phyloP scores from a whole-genome alignment of 176 grass and related monocot genomes.

The Carex littledalei region DNA sequence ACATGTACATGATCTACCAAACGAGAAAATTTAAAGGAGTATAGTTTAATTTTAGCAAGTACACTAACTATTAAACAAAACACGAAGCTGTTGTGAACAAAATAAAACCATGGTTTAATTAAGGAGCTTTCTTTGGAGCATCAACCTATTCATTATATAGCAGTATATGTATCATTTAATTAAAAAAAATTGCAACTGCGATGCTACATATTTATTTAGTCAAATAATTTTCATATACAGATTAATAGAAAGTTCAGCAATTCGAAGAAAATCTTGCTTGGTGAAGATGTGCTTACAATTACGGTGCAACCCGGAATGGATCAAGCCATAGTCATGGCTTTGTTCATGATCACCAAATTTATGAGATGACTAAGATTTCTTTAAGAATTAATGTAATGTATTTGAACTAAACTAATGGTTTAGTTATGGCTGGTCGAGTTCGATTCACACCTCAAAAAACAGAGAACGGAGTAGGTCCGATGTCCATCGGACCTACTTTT shows the following conservation, averaged over 20 bases:
- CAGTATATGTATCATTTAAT: not conserved
- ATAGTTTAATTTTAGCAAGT: not conserved
- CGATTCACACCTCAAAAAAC: no score
- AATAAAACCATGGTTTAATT: not conserved
- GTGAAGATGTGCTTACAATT: slow-evolving; percentile 48
- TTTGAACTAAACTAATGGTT: no score
- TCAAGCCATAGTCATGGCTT: slow-evolving; percentile 48
- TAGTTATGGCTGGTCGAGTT: no score
- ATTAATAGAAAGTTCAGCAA: slow-evolving; percentile 33
- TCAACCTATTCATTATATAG: not conserved
- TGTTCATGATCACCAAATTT: slow-evolving; percentile 53
- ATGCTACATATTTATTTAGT: not conserved
- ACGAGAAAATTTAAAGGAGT: not conserved
- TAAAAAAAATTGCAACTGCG: not conserved
- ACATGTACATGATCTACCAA: not conserved
- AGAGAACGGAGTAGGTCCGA: no score
- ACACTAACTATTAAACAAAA: not conserved
- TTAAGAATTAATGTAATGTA: not conserved
- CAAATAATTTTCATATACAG: slow-evolving; percentile 6
- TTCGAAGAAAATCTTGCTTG: slow-evolving; percentile 32
- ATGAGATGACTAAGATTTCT: slow-evolving; percentile 21
- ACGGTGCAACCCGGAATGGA: slow-evolving; percentile 41
- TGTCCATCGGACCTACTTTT: no score
- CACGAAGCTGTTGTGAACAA: not conserved
- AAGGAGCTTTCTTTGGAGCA: not conserved